phyloP scores from a whole-genome alignment of 139 green algal genomes.

The Asterochloris erici region DNA sequence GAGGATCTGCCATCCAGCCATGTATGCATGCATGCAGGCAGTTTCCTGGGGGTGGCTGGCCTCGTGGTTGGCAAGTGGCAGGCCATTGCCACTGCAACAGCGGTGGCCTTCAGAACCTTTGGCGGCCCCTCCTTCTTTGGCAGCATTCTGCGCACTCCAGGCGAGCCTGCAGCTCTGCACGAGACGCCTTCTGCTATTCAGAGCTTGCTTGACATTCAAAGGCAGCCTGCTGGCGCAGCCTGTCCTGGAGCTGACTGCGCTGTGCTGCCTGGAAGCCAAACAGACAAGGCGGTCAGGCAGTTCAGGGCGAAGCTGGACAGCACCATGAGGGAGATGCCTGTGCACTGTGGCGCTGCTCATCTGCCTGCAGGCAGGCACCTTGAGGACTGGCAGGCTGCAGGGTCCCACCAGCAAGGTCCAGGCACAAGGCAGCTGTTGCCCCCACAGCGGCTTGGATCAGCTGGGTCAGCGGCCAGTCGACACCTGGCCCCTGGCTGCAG shows the following conservation, averaged over 20 bases:
- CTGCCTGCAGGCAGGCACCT: not conserved
- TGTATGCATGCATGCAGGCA: not conserved
- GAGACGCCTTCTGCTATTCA: not conserved
- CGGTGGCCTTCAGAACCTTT: conserved; percentile 11
- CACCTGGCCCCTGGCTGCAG: not conserved
- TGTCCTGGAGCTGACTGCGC: not conserved
- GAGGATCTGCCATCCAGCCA: not conserved
- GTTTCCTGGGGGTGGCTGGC: conserved; percentile 1
- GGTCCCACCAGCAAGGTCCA: not conserved
- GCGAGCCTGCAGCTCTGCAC: not conserved
- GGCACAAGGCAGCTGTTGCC: not conserved
- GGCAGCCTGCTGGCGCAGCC: not conserved
- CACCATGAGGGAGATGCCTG: not conserved
- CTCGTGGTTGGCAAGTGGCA: conserved; percentile 20
- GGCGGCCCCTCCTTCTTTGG: conserved; percentile 10
- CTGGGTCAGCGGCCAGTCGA: not conserved
- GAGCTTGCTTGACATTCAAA: not conserved
- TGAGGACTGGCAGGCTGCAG: not conserved
- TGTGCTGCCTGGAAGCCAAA: not conserved
- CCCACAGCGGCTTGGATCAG: no score
- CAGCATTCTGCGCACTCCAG: conserved; percentile 19
- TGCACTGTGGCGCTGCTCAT: no score
- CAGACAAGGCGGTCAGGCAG: not conserved
- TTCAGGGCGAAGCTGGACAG: not conserved
- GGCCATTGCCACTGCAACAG: not conserved